phyloP scores from a whole-genome alignment of 345 rosid species.

The Boechera stricta region DNA sequence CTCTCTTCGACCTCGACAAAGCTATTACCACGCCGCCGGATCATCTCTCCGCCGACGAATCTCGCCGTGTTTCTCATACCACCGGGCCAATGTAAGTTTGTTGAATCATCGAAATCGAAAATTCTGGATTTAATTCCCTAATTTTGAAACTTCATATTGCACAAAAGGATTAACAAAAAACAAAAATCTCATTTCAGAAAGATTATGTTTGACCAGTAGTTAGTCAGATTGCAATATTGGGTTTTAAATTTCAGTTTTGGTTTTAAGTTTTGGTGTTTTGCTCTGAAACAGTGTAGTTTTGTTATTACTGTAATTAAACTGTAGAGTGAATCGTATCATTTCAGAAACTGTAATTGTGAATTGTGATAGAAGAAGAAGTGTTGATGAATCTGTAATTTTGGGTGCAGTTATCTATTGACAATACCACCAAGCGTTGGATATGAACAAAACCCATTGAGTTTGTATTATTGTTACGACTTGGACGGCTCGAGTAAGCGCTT shows the following conservation, averaged over 20 bases:
- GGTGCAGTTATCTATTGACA: conserved; percentile 72
- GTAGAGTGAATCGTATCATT: neutral
- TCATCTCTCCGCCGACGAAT: conserved; percentile 74
- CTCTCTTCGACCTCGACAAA: conserved; percentile 72
- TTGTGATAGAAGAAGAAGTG: neutral
- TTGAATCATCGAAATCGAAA: too few relatives aligned
- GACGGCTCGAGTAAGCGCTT: conserved; percentile 51
- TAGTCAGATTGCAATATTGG: too few relatives aligned
- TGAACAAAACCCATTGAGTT: conserved; percentile 88
- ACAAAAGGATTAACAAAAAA: too few relatives aligned
- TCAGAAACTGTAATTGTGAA: neutral
- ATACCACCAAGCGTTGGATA: conserved; percentile 93
- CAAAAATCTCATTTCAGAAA: too few relatives aligned
- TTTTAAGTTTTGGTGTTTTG: too few relatives aligned
- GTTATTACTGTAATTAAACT: too few relatives aligned
- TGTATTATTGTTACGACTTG: conserved; percentile 78
- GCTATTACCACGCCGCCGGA: conserved; percentile 50
- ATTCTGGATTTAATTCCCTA: too few relatives aligned
- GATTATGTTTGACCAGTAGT: too few relatives aligned
- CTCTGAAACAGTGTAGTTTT: too few relatives aligned
- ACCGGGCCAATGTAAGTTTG: conserved; percentile 66
- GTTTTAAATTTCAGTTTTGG: too few relatives aligned
- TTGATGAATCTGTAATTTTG: conserved; percentile 2
- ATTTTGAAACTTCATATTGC: too few relatives aligned
- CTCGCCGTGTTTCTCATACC: conserved; percentile 64